phyloP scores from a whole-genome alignment of 106 monocot genomes.

The Apostasia shenzhenica region DNA sequence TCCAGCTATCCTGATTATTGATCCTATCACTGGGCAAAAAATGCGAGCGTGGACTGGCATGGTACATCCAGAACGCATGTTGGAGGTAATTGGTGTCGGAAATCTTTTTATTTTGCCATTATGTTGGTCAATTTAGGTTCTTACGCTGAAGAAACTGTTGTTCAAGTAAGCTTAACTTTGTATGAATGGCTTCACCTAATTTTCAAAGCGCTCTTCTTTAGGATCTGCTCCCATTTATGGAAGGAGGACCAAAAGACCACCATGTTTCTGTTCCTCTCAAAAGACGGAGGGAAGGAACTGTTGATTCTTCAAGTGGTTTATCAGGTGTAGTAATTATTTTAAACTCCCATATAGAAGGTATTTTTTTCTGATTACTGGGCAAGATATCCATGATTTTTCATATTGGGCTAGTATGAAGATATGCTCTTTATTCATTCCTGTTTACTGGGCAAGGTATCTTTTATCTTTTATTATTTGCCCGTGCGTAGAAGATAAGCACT shows the following conservation, averaged over 20 bases:
- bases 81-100: constrained; percentile 54
- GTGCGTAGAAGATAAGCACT: too few species aligned
- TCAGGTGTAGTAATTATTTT: constrained; percentile 21
- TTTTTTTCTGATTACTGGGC: too few species aligned
- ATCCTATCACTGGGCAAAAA: constrained; percentile 96
- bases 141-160: background rate
- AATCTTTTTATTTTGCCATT: background rate
- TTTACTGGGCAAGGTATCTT: too few species aligned
- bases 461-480: too few species aligned
- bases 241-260: constrained; percentile 82
- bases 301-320: constrained; percentile 14
- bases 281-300: constrained; percentile 51
- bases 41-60: constrained; percentile 89
- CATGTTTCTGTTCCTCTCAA: constrained; percentile 71
- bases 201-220: constrained; percentile 6
- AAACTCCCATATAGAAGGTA: too few species aligned
- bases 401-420: too few species aligned
- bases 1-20: constrained; percentile 80
- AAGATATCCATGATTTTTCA: too few species aligned
- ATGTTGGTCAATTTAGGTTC: background rate
- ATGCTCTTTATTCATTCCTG: too few species aligned
- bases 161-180: background rate
- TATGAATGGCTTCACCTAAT: background rate
- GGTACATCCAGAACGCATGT: constrained; percentile 75
- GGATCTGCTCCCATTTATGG: constrained; percentile 75